Evolutionary conservation across 2,329 filamentous ascomycete species (phyloP), one percentile per base, ranked within the genome.

Genomic region (Apiospora malaysiana): DNA sequence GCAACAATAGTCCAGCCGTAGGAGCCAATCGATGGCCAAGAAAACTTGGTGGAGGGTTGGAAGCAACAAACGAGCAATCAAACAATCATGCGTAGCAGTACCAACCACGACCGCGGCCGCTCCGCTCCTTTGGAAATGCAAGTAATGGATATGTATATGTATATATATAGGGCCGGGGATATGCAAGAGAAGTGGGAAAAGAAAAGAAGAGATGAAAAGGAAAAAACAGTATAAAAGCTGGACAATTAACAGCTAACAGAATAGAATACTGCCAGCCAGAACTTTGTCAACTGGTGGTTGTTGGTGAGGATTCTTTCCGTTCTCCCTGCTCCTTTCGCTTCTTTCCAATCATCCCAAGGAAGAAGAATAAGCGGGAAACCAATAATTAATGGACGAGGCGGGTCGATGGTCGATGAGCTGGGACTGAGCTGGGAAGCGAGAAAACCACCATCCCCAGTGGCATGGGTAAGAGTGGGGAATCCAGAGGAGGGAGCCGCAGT

Each of bases 311-410:
- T 63, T 40, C 56, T 40, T 37, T 47, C 18, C 18, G 18, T 27
- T 18, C 18, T 37, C 51, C 32, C 32, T n/a, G 16, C 56, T 63
- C 56, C 56, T 63, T 63, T 63, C 32, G 32, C 56, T n/a, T 40
- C 32, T 63, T 63, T n/a, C 56, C 56, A 63, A 10, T 63, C 18
- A 18, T 63, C 27, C 56, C 51, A 59, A 21, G 51, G 37, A 63
- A 23, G 56, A 8, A 63, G 56, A 63, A 63, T 63, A 63, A 63
- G 56, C 56, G 56, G 56, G 56, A 63, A 63, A n/a, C 8, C 32
- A 63, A 63, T 63, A 63, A 63, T 63, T 63, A 63, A 63, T 63
- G 56, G 32, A 40, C 56, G 56, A 63, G 56, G 56, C 56, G 56
- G 56, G 56, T 63, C 56, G 45, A 47, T n/a, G 45, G 45, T 18